Evolutionary conservation across 371 early-diverging fungal species (phyloP), one percentile per base, ranked within the genome.

Genomic region (Mucor plumbeus): DNA sequence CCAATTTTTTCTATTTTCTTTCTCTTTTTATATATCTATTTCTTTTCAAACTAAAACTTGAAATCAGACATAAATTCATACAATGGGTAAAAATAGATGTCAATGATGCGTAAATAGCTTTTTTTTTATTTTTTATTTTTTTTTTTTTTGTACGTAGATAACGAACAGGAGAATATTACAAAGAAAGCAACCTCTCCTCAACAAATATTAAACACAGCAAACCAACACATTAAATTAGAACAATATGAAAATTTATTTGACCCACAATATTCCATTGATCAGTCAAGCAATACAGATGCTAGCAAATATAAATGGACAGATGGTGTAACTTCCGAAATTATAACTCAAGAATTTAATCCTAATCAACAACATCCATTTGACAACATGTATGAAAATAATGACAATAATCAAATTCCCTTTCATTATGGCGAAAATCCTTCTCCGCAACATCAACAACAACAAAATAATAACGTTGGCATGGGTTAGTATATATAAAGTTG

Each of bases 281-380:
- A 50, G 13, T 26, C 50, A 11, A 50, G 50, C 21, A 21, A 11
- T 7, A 26, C 21, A 11, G 50, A 50, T 26, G 50, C 44, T 17
- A n/a, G 15, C 5, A 44, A 17, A 17, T 44, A 44, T 17, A 44
- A 7, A 8, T 50, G 50, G 50, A 26, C 19, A 50, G 26, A 11
- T 21, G 50, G 50, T 50, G 50, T 50, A 50, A 50, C 50, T 50
- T 50, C 50, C 50, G 50, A 50, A 19, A 19, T 50, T n/a, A 50
- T 50, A 26, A 21, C 21, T 5, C 50, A 21, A 50, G 50, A 19
- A 26, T 50, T 50, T 19, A 44, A 3, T 44, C 44, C 15, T 17
- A 50, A 50, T 11, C 50, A 50, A 21, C 7, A n/a, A 11, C 50
- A 50, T 50, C 50, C 50, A 11, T 50, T 50, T 50, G 50, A 50